Conservation (phyloP, 192 early-diverging fungal genomes). For the Podochytrium sp. region DNA sequence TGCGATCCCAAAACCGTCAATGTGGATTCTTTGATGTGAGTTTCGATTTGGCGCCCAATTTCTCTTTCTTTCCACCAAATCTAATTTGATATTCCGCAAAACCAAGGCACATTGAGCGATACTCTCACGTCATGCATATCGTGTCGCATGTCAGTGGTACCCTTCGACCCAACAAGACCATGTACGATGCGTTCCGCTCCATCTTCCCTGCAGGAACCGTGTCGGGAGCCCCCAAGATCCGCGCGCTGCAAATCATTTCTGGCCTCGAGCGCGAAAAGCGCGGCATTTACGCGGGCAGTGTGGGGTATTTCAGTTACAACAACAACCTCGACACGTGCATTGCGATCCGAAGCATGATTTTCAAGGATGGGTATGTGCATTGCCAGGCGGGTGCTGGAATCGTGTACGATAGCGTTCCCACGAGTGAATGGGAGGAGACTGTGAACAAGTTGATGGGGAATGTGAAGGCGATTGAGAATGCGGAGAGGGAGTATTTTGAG, state of each 20-base stretch:
- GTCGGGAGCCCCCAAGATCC: constrained; percentile 97
- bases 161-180: constrained; percentile 85
- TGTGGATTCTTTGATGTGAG: constrained; percentile 91
- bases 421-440: constrained; percentile 94
- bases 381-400: constrained; percentile 97
- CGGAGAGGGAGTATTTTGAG: constrained; percentile 63
- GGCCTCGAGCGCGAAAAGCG: constrained; percentile 90
- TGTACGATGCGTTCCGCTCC: constrained; percentile 94
- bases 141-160: constrained; percentile 94
- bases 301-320: constrained; percentile 95
- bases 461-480: constrained; percentile 81
- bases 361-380: constrained; percentile 94
- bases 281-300: constrained; percentile 73
- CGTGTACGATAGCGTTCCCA: constrained; percentile 91
- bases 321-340: constrained; percentile 96
- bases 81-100: too few species aligned
- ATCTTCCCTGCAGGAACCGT: constrained; percentile 99
- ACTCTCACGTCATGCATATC: constrained; percentile 99
- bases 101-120: constrained; percentile 85
- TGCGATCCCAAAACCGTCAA: constrained; percentile 91
- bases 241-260: constrained; percentile 94
- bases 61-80: not conserved
- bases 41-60: too few species aligned
- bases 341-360: constrained; percentile 97
- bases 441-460: constrained; percentile 94